Evolutionary conservation across 1,139 yeast species (phyloP).

Genomic region (Saccharomyces hybrid): DNA sequence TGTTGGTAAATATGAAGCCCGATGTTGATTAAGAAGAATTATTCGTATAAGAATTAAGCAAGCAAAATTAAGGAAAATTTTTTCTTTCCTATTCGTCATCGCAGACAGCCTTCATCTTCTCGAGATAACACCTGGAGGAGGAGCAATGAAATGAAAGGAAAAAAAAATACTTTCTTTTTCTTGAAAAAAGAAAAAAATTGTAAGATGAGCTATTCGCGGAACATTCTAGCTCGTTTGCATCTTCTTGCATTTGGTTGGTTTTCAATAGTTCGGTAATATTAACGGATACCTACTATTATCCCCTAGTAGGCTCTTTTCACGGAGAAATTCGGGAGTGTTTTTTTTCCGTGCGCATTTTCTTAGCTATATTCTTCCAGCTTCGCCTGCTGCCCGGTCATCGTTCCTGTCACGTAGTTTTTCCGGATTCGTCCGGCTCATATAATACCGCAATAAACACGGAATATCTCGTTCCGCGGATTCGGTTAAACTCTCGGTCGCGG

Average conservation of each 20-base stretch:
- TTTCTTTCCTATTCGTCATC: neutral
- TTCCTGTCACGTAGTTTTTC: neutral
- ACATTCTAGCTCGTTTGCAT: neutral
- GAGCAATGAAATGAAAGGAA: neutral
- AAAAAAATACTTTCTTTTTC: neutral
- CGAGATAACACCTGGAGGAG: neutral
- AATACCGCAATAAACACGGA: conserved; percentile 1
- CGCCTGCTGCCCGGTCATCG: neutral
- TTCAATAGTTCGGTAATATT: neutral
- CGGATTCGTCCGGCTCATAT: neutral
- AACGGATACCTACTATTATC: neutral
- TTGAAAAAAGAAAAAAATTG: neutral
- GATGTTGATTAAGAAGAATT: neutral
- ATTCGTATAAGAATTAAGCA: neutral
- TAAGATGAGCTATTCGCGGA: neutral
- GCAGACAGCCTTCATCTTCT: neutral
- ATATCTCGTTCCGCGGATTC: neutral
- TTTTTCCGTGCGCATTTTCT: neutral
- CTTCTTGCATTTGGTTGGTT: neutral
- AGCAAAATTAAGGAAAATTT: neutral
- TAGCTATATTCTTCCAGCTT: neutral
- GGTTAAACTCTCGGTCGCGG: neutral
- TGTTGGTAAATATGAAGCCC: neutral
- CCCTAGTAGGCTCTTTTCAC: neutral
- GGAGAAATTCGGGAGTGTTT: neutral